Conservation (phyloP, 106 monocot genomes). For the Iris macrosiphon region DNA sequence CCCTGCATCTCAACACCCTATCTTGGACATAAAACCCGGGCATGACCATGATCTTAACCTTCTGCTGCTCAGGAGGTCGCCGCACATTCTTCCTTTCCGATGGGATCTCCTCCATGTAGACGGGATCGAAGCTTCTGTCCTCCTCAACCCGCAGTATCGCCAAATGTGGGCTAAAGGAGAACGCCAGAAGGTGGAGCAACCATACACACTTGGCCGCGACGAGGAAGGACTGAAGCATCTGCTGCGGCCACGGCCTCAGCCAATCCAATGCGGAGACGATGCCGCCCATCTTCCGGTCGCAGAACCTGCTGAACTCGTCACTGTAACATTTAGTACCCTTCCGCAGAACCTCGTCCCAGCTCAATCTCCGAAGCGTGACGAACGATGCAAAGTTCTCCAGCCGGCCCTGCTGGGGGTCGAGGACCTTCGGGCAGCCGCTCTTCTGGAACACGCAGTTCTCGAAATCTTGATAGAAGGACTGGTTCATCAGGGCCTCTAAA, state of each 20-base stretch:
- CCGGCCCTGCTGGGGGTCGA: constrained; percentile 52
- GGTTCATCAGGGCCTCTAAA: constrained; percentile 61
- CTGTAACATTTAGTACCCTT: constrained; percentile 65
- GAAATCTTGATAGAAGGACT: constrained; percentile 67
- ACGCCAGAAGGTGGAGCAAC: constrained; percentile 3
- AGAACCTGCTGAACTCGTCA: constrained; percentile 71
- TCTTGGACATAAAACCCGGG: not conserved
- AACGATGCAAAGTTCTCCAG: constrained; percentile 73
- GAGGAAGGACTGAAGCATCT: not conserved
- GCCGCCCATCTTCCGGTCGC: constrained; percentile 71
- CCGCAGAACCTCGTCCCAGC: constrained; percentile 74
- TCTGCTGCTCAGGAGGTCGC: not conserved
- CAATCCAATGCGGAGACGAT: not conserved
- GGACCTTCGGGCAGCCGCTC: constrained; percentile 47
- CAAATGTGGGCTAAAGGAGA: not conserved
- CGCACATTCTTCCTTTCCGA: not conserved
- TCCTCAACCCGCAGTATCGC: not conserved
- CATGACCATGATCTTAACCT: not conserved
- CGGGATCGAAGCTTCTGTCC: not conserved
- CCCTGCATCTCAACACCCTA: not conserved
- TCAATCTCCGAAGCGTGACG: constrained; percentile 54
- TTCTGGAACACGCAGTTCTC: constrained; percentile 72
- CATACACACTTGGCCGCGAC: not conserved
- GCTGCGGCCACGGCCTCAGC: not conserved
- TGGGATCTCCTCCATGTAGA: not conserved